phyloP scores from a whole-genome alignment of 1,139 yeast genomes.

The Groenewaldozyma auringiensis region DNA sequence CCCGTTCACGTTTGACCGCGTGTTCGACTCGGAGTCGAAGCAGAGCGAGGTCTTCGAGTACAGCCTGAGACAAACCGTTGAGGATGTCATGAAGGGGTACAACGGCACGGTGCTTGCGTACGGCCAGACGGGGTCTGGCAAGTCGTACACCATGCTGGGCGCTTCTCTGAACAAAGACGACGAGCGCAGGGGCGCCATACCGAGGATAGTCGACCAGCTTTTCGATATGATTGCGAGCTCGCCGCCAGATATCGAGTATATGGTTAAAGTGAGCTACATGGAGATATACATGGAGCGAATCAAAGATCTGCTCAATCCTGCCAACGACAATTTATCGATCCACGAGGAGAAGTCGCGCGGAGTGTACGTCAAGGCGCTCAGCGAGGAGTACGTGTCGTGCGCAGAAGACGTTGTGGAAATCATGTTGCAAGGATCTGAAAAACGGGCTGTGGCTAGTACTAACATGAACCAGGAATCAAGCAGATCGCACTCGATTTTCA shows the following conservation, averaged over 20 bases:
- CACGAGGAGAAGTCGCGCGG: conserved; percentile 64
- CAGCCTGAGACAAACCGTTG: conserved; percentile 51
- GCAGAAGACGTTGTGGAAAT: conserved; percentile 52
- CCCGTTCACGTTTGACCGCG: conserved; percentile 58
- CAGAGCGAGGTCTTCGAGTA: conserved; percentile 60
- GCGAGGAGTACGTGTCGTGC: conserved; percentile 52
- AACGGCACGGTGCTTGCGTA: conserved; percentile 82
- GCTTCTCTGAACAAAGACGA: conserved; percentile 34
- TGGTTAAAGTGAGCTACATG: conserved; percentile 65
- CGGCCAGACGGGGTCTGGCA: conserved; percentile 88
- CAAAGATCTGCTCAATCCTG: conserved; percentile 48
- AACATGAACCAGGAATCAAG: conserved; percentile 71
- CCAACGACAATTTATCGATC: conserved; percentile 40
- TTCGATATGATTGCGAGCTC: conserved; percentile 50
- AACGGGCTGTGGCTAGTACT: conserved; percentile 55
- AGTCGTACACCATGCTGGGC: conserved; percentile 84
- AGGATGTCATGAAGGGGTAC: conserved; percentile 68
- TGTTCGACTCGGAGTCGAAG: conserved; percentile 44
- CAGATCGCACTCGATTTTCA: conserved; percentile 76
- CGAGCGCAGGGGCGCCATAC: conserved; percentile 52
- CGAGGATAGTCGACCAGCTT: conserved; percentile 61
- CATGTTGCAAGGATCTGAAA: conserved; percentile 48
- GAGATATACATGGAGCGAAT: conserved; percentile 79
- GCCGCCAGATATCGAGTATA: conserved; percentile 52
- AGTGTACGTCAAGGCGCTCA: conserved; percentile 61